phyloP scores from a whole-genome alignment of 23 red algal species.

The Gracilaria domingensis region DNA sequence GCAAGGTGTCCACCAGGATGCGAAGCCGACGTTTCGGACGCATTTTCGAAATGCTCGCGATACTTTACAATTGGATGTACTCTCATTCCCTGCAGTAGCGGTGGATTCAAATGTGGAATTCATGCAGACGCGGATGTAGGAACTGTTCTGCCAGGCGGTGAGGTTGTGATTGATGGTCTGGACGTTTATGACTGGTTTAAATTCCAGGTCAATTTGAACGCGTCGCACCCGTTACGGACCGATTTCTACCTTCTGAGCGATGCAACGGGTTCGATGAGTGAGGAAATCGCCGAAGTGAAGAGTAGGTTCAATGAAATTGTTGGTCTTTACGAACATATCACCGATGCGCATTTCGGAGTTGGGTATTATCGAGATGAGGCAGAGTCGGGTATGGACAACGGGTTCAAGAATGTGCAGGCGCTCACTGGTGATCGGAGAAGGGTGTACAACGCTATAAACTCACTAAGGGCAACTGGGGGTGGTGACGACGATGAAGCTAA shows the following conservation, averaged over 20 bases:
- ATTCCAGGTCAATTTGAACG: conserved; percentile 44
- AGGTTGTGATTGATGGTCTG: conserved; percentile 24
- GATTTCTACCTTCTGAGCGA: conserved; percentile 66
- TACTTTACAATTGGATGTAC: neutral
- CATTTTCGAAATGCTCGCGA: neutral
- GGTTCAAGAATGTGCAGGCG: conserved; percentile 55
- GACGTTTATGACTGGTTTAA: neutral
- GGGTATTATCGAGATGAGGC: conserved; percentile 48
- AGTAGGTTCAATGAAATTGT: conserved; percentile 18
- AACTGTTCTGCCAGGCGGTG: conserved; percentile 8
- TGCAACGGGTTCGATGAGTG: conserved; percentile 36
- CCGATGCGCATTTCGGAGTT: conserved; percentile 48
- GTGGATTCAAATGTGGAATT: neutral
- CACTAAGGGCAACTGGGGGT: conserved; percentile 17
- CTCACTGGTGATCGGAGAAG: conserved; percentile 11
- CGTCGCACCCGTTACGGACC: conserved; percentile 18
- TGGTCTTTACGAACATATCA: neutral
- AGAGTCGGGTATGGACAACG: conserved; percentile 29
- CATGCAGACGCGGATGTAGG: neutral
- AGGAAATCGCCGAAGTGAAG: conserved; percentile 5
- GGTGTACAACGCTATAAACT: conserved; percentile 45
- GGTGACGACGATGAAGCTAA: conserved; percentile 52
- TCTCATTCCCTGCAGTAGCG: conserved; percentile 5
- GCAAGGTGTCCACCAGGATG: neutral
- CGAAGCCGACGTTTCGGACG: neutral